Conservation (phyloP, 441 rosid genomes). For the Melastoma candidum region DNA sequence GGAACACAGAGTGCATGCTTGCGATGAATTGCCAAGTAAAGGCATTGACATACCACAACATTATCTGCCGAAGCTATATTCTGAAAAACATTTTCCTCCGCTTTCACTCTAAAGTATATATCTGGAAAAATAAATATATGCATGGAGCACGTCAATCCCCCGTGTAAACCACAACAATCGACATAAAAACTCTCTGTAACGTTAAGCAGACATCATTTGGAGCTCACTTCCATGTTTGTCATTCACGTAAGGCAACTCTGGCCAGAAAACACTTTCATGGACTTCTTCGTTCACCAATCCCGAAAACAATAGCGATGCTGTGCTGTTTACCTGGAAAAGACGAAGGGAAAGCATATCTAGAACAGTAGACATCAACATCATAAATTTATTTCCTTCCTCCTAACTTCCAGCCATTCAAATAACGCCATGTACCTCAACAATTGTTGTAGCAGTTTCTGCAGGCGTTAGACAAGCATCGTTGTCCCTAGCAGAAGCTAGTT, state of each 20-base stretch:
- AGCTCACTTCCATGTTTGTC: constrained; percentile 88
- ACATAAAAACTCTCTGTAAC: constrained; percentile 45
- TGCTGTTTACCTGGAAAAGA: constrained; percentile 69
- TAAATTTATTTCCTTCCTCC: neutral
- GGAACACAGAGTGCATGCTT: neutral
- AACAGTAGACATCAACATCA: constrained; percentile 26
- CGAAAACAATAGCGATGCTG: constrained; percentile 71
- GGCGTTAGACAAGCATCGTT: constrained; percentile 53
- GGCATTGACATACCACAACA: constrained; percentile 41
- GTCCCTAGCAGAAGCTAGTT: constrained; percentile 26
- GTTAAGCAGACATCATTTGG: constrained; percentile 11
- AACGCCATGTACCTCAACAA: constrained; percentile 66
- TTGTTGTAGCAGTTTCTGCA: constrained; percentile 73
- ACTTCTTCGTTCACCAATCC: constrained; percentile 47
- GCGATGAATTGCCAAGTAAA: constrained; percentile 5
- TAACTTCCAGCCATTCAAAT: neutral
- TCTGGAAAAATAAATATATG: constrained; percentile 30
- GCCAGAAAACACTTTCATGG: constrained; percentile 78
- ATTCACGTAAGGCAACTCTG: constrained; percentile 74
- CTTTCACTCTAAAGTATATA: constrained; percentile 76
- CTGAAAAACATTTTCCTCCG: constrained; percentile 71
- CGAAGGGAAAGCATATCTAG: constrained; percentile 36
- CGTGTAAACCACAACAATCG: no score
- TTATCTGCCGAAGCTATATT: constrained; percentile 49
- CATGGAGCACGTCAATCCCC: no score